Conservation (phyloP, 768 basidiomycete species). For the Harrya chromipes region DNA sequence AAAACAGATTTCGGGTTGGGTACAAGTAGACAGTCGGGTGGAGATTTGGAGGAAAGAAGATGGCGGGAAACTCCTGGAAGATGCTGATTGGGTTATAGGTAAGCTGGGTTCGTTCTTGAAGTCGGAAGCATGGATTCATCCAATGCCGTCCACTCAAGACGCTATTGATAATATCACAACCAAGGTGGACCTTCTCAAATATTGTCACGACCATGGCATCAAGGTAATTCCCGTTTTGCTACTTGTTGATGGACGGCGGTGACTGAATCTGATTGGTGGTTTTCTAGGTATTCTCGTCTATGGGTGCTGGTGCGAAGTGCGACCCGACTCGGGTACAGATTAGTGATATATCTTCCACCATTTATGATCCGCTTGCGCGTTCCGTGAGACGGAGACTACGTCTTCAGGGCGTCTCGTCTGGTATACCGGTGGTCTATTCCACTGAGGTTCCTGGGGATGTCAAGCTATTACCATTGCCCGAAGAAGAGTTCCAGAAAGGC, state of each 20-base stretch:
- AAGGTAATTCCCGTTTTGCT: conserved; percentile 47
- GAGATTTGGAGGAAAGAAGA: conserved; percentile 87
- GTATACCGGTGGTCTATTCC: conserved; percentile 90
- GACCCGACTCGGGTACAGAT: conserved; percentile 97
- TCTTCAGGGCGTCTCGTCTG: conserved; percentile 53
- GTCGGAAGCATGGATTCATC: conserved; percentile 4
- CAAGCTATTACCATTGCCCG: conserved; percentile 83
- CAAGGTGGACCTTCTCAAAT: conserved; percentile 89
- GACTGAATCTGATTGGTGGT: background rate
- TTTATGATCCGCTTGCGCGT: conserved; percentile 94
- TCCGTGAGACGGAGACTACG: conserved; percentile 80
- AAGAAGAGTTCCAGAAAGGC: conserved; percentile 91
- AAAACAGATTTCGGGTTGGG: conserved; percentile 77
- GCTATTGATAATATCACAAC: conserved; percentile 98
- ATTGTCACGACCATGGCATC: conserved; percentile 77
- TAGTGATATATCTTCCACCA: conserved; percentile 86
- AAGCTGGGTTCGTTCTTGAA: conserved; percentile 17
- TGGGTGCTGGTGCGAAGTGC: conserved; percentile 94
- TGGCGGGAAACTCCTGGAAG: conserved; percentile 69
- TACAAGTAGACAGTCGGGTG: conserved; percentile 77
- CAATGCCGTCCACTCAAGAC: conserved; percentile 44
- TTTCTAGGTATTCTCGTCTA: conserved; percentile 84
- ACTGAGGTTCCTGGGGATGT: conserved; percentile 91
- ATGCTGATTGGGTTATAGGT: conserved; percentile 94
- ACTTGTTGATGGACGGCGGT: background rate